Conservation (phyloP, 164 flowering plant species). For the Stephania cephalantha region DNA sequence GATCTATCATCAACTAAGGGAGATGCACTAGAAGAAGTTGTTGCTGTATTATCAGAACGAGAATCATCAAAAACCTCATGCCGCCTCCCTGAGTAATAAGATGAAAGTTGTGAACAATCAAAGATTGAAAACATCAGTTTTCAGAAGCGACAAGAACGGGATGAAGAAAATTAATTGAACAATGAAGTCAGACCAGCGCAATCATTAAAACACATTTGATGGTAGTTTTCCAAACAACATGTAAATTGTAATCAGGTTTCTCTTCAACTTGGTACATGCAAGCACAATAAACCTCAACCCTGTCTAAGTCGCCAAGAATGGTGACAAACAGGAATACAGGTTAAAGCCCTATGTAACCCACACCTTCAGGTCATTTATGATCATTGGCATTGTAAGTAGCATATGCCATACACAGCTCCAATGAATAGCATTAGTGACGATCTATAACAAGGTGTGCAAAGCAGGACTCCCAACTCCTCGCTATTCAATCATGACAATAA, state of each 20-base stretch:
- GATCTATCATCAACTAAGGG: slow-evolving; percentile 41
- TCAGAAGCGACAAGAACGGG: not conserved
- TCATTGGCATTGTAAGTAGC: no score
- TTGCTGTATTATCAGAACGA: slow-evolving; percentile 30
- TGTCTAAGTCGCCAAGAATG: not conserved
- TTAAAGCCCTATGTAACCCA: not conserved
- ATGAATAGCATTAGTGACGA: no score
- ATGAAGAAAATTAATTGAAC: not conserved
- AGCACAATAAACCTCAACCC: not conserved
- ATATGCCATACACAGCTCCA: no score
- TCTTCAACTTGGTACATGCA: not conserved
- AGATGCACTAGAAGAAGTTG: slow-evolving; percentile 35
- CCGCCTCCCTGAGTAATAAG: slow-evolving; percentile 42
- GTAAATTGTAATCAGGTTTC: not conserved
- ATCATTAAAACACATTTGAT: not conserved
- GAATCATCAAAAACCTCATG: slow-evolving; percentile 63
- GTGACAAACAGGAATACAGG: not conserved
- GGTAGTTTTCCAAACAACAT: not conserved
- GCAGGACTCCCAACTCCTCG: no score
- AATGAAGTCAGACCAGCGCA: not conserved
- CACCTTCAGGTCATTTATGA: no score
- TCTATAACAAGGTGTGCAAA: no score
- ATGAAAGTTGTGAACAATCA: slow-evolving; percentile 3
- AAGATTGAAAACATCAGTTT: not conserved
- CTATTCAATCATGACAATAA: no score